Evolutionary conservation across 495 filamentous ascomycete species (phyloP), one percentile per base, ranked within the genome.

Genomic region (Neurospora africana): DNA sequence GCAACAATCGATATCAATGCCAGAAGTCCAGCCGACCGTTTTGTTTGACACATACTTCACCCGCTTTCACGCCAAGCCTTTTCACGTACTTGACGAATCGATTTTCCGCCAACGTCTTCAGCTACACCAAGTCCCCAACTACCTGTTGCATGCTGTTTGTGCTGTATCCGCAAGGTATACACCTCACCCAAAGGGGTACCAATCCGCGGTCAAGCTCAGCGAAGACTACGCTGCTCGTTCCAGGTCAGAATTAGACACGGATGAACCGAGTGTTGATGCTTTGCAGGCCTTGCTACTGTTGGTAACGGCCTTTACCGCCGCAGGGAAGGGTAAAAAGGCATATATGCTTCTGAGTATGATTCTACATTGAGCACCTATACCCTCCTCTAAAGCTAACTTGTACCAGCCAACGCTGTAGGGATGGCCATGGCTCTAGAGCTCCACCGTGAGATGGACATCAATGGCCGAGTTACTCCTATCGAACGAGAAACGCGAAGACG

Each of bases 381-480:
- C 9, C 13, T 11, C 44, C 3, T 8, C 4, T 40, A 30, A 27
- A 37, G 23, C 40, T 68, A 40, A 70, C 47, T 19, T 58, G 39
- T 30, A 67, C 37, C 58, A 94, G 92, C 90, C 73, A 93, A 86
- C 72, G 91, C 90, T 21, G 89, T 92, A 43, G 91, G 90, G 11
- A 95, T 94, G 92, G 89, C 89, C 11, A 86, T 93, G 75, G 91
- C 91, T 15, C 84, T 95, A 15, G 91, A 92, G 74, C 81, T 94
- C 39, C 91, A 94, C 75, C 88, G 91, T 15, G 87, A 95, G 81
- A 81, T 89, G 21, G 88, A 92, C 36, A 72, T 83, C 41, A 85
- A 86, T 61, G 76, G 86, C 30, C 86, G 86, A 36, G 81, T 90
- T 5, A 83, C 87, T 1, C 81, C 87, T 4, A 76, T 85, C 11